Evolutionary conservation across 140 eudicot genomes (phyloP).

Genomic region (Stevia rebaudiana): DNA sequence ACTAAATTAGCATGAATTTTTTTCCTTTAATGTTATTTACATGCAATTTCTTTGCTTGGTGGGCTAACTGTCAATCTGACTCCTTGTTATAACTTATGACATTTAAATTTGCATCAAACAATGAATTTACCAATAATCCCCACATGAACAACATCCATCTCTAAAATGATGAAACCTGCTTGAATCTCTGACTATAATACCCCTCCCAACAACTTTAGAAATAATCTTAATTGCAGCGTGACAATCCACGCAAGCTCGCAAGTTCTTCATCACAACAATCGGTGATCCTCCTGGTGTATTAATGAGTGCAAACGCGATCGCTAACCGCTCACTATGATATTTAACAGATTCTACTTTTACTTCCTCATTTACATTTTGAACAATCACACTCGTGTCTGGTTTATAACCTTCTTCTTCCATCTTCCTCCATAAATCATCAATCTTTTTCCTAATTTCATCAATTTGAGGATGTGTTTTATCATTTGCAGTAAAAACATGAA

Average conservation of each 20-base stretch:
- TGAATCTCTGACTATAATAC: conserved; percentile 65
- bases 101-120: neutral
- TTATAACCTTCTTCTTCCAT: conserved; percentile 81
- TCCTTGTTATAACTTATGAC: neutral
- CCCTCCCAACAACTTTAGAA: conserved; percentile 65
- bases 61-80: conserved; percentile 1
- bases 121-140: conserved; percentile 73
- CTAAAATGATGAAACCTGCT: conserved; percentile 81
- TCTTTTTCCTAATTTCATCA: conserved; percentile 46
- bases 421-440: conserved; percentile 37
- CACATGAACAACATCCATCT: conserved; percentile 80
- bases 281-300: conserved; percentile 69
- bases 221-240: conserved; percentile 87
- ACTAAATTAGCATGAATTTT: neutral
- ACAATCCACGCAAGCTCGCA: conserved; percentile 78
- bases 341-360: conserved; percentile 63
- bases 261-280: conserved; percentile 64
- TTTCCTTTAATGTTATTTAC: neutral
- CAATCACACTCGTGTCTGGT: conserved; percentile 66
- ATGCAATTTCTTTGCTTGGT: conserved; percentile 6
- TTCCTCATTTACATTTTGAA: conserved; percentile 67
- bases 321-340: conserved; percentile 76
- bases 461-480: conserved; percentile 62
- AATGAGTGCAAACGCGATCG: conserved; percentile 70
- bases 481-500: conserved; percentile 63